phyloP scores from a whole-genome alignment of 768 basidiomycete genomes.

The Pisolithus albus region DNA sequence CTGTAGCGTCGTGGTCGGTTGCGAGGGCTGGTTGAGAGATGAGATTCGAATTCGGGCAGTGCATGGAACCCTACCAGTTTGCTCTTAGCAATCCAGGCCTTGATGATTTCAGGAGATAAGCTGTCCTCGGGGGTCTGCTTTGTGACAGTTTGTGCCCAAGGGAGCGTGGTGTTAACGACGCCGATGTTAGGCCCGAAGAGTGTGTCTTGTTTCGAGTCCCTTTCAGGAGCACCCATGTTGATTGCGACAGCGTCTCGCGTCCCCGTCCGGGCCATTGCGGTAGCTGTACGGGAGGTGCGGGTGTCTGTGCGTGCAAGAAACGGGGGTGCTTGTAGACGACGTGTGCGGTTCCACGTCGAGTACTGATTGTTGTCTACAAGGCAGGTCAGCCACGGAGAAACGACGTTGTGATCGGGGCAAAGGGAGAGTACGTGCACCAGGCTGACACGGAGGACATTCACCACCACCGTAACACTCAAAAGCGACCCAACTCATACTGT shows the following conservation, averaged over 20 bases:
- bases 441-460: constrained; percentile 27
- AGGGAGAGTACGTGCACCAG: constrained; percentile 34
- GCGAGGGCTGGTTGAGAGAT: constrained; percentile 44
- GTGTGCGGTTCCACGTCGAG: constrained; percentile 52
- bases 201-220: constrained; percentile 66
- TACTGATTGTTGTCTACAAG: constrained; percentile 43
- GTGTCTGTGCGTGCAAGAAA: constrained; percentile 48
- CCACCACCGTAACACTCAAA: too few species aligned
- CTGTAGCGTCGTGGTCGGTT: constrained; percentile 89
- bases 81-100: constrained; percentile 77
- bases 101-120: constrained; percentile 77
- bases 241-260: constrained; percentile 21
- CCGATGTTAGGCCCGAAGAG: constrained; percentile 93
- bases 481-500: not conserved
- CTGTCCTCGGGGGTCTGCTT: constrained; percentile 61
- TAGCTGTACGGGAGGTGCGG: constrained; percentile 39
- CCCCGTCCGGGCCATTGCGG: constrained; percentile 40
- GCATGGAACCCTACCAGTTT: constrained; percentile 54
- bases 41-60: constrained; percentile 2
- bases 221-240: constrained; percentile 30
- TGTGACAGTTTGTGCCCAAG: constrained; percentile 61
- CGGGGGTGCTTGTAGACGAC: constrained; percentile 44
- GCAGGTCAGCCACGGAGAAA: constrained; percentile 3
- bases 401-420: not conserved
- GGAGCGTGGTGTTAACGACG: constrained; percentile 56